Percentiles rank a stretch among this genome's conserved stretches.
Conservation (phyloP, 352 stramenopile genomes). For the Albugo laibachii region DNA sequence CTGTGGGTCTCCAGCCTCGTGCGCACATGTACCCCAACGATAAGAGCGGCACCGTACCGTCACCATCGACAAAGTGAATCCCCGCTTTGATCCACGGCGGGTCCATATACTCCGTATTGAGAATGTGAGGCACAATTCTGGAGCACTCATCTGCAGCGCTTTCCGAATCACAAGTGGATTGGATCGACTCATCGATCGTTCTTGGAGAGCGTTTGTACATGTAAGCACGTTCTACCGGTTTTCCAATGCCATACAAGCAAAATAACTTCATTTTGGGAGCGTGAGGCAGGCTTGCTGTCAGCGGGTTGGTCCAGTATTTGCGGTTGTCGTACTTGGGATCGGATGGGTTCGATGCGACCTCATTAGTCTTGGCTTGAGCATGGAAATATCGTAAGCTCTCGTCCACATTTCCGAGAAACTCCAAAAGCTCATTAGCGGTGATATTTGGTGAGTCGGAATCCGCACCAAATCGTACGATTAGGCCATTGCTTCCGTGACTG, state of each 20-base stretch:
- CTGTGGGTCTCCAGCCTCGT: constrained; percentile 48
- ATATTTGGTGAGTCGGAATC: constrained; percentile 20
- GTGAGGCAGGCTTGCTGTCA: constrained; percentile 65
- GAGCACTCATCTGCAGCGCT: constrained; percentile 4
- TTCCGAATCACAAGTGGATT: constrained; percentile 12
- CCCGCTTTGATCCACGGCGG: constrained; percentile 57
- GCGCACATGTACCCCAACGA: constrained; percentile 91
- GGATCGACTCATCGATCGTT: too few species aligned
- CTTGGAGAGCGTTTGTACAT: constrained; percentile 17
- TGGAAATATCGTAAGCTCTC: too few species aligned
- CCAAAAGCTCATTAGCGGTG: constrained; percentile 33
- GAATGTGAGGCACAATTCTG: constrained; percentile 35
- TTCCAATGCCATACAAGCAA: constrained; percentile 87
- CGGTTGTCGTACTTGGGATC: constrained; percentile 25
- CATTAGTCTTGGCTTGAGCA: constrained; percentile 13
- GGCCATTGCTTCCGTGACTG: constrained; percentile 24
- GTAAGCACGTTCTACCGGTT: constrained; percentile 76
- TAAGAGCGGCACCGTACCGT: constrained; percentile 84
- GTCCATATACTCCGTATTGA: constrained; percentile 37
- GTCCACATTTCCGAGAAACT: constrained; percentile 17
- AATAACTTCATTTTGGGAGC: constrained; percentile 88
- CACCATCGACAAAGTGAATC: constrained; percentile 78
- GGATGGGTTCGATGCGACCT: constrained; percentile 23
- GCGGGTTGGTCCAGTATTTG: constrained; percentile 78
- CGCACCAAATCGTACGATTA: constrained; percentile 35